These are phyloP conservation scores for Cichorium intybus DNA, from an alignment of 140 eudicot genomes.

Conservation along the genomic window DNA sequence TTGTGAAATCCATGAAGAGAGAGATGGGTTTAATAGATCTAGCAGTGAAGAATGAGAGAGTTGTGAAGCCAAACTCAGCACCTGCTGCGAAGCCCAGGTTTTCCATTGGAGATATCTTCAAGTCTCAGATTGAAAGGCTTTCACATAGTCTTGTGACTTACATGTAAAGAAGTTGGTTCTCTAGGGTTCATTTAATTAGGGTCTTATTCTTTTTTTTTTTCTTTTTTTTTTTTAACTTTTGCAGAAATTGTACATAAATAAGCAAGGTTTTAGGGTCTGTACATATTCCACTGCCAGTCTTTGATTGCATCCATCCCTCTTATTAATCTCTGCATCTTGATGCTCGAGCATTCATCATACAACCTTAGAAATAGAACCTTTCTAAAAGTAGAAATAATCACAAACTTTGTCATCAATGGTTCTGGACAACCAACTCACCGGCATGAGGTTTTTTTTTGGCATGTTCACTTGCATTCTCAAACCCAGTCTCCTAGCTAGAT, in stretches of 20 bases:
- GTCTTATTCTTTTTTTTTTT: not conserved
- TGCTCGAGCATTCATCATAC: not conserved
- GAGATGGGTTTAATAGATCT: conserved; percentile 67
- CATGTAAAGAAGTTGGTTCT: conserved; percentile 21
- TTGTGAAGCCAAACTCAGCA: conserved; percentile 20
- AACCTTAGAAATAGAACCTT: not conserved
- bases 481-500: no score
- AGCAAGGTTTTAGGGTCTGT: conserved; percentile 17
- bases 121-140: conserved; percentile 53
- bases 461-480: no score
- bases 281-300: conserved; percentile 4
- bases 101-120: conserved; percentile 54
- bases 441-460: no score
- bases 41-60: conserved; percentile 52
- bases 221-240: not conserved
- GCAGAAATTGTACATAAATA: conserved; percentile 24
- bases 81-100: conserved; percentile 34
- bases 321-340: not conserved
- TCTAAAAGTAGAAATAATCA: not conserved
- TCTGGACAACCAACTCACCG: not conserved
- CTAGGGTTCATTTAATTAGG: not conserved
- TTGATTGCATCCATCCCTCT: not conserved
- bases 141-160: conserved; percentile 47
- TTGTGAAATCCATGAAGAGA: conserved; percentile 56
- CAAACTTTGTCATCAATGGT: not conserved